Percentiles rank a stretch among this genome's conserved stretches.
These are phyloP conservation scores for Penicillium sp. DNA, from an alignment of 2,329 filamentous ascomycete genomes.

Conservation along the genomic window DNA sequence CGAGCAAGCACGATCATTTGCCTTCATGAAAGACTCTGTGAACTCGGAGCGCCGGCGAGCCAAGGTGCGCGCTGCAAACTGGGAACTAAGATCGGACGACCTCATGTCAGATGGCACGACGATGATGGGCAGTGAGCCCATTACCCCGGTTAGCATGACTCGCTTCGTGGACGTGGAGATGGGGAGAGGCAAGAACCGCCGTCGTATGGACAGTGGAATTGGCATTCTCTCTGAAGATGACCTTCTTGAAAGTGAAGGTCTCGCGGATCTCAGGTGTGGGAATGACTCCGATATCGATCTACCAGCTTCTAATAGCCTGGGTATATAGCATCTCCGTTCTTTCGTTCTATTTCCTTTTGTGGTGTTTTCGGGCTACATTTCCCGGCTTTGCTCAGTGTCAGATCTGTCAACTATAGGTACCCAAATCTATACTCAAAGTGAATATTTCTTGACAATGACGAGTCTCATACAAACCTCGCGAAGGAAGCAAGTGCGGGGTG, in stretches of 20 bases:
- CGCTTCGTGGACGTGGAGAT: slow-evolving; percentile 48
- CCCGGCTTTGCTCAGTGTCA: background rate
- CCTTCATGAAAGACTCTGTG: slow-evolving; percentile 41
- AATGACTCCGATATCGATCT: slow-evolving; percentile 23
- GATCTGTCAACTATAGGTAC: too few relatives aligned
- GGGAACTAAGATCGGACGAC: slow-evolving; percentile 42
- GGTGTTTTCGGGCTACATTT: background rate
- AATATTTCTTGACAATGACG: too few relatives aligned
- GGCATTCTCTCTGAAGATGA: slow-evolving; percentile 38
- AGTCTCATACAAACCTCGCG: too few relatives aligned
- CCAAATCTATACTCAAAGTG: too few relatives aligned
- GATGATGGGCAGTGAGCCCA: slow-evolving; percentile 40
- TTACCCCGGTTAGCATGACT: slow-evolving; percentile 46
- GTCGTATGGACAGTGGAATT: slow-evolving; percentile 45
- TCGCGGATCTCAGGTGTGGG: slow-evolving; percentile 17
- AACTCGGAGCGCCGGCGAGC: slow-evolving; percentile 41
- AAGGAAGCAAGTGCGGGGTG: too few relatives aligned
- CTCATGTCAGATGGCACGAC: slow-evolving; percentile 33
- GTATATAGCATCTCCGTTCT: slow-evolving; percentile 16
- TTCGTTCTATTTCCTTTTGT: background rate
- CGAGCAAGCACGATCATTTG: slow-evolving; percentile 37
- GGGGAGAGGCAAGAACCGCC: slow-evolving; percentile 41
- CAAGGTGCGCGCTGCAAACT: slow-evolving; percentile 46
- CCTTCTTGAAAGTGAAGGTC: slow-evolving; percentile 36
- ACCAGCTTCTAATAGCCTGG: slow-evolving; percentile 28